Conservation (phyloP, 371 early-diverging fungal species). For the Gilbertella persicaria region DNA sequence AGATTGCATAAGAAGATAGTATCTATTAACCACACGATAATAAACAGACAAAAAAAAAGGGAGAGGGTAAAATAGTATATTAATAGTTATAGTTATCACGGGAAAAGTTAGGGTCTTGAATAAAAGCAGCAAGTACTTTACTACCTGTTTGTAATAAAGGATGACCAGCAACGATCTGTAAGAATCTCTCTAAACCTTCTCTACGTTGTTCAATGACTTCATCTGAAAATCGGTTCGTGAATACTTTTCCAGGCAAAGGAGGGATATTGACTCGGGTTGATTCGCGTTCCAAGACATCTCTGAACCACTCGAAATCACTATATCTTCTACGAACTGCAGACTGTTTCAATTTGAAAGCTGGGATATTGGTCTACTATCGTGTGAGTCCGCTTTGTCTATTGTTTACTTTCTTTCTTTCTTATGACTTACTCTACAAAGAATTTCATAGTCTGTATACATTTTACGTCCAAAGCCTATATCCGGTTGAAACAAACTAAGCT, state of each 20-base stretch:
- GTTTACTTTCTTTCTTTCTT: not conserved
- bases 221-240: conserved; percentile 92
- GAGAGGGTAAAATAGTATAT: conserved; percentile 4
- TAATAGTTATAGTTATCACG: conserved; percentile 76
- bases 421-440: conserved; percentile 83
- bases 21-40: no score
- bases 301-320: conserved; percentile 98
- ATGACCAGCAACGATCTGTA: conserved; percentile 96
- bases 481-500: not conserved
- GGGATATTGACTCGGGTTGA: conserved; percentile 93
- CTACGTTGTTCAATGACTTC: conserved; percentile 93
- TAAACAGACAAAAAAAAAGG: no score
- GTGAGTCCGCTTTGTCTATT: not conserved
- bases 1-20: no score
- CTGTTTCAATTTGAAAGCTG: conserved; percentile 88
- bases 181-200: conserved; percentile 90
- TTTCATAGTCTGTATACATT: conserved; percentile 96
- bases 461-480: conserved; percentile 72
- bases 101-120: conserved; percentile 89
- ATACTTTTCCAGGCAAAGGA: conserved; percentile 95
- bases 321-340: conserved; percentile 92
- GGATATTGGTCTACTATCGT: conserved; percentile 87
- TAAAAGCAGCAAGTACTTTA: conserved; percentile 91
- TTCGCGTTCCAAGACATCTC: conserved; percentile 92
- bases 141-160: conserved; percentile 97